Evolutionary conservation across 2,329 filamentous ascomycete species (phyloP).

Genomic region (Didymella sp.): DNA sequence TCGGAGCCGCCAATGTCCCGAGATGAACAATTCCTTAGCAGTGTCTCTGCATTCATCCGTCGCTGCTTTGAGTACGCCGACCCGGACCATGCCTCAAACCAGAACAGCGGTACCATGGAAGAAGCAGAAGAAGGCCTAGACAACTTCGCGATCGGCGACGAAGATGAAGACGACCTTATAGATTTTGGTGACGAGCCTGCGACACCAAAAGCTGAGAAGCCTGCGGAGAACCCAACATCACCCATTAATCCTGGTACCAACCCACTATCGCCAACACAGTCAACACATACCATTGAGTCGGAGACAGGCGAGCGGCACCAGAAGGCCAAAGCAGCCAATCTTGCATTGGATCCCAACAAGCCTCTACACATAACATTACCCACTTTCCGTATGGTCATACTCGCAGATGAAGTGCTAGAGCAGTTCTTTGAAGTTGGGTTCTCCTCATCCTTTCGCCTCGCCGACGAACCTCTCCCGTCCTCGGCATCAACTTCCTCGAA

Average conservation of each 20-base stretch:
- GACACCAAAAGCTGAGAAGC: slow-evolving; percentile 38
- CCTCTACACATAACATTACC: slow-evolving; percentile 95
- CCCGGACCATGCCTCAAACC: slow-evolving; percentile 74
- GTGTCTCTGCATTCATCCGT: slow-evolving; percentile 93
- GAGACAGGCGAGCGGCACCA: slow-evolving; percentile 45
- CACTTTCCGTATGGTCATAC: slow-evolving; percentile 97
- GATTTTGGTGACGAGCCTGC: slow-evolving; percentile 58
- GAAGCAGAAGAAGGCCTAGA: slow-evolving; percentile 48
- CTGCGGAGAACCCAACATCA: slow-evolving; percentile 38
- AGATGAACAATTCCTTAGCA: slow-evolving; percentile 89
- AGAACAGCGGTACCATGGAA: slow-evolving; percentile 49
- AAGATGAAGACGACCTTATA: slow-evolving; percentile 72
- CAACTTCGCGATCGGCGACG: slow-evolving; percentile 75
- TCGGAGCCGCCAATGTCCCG: slow-evolving; percentile 59
- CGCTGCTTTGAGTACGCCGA: slow-evolving; percentile 98
- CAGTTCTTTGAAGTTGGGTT: slow-evolving; percentile 98
- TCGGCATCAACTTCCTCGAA: slow-evolving; percentile 66
- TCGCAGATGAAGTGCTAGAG: slow-evolving; percentile 93
- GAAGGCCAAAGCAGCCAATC: slow-evolving; percentile 80
- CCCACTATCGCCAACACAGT: slow-evolving; percentile 35
- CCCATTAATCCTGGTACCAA: slow-evolving; percentile 34
- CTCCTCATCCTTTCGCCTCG: slow-evolving; percentile 88
- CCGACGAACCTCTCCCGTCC: slow-evolving; percentile 65
- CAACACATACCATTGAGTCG: slow-evolving; percentile 33
- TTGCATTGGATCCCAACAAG: slow-evolving; percentile 88